Percentiles rank a stretch among this genome's conserved stretches.
phyloP scores from a whole-genome alignment of 345 rosid species.

The Populus simonii region DNA sequence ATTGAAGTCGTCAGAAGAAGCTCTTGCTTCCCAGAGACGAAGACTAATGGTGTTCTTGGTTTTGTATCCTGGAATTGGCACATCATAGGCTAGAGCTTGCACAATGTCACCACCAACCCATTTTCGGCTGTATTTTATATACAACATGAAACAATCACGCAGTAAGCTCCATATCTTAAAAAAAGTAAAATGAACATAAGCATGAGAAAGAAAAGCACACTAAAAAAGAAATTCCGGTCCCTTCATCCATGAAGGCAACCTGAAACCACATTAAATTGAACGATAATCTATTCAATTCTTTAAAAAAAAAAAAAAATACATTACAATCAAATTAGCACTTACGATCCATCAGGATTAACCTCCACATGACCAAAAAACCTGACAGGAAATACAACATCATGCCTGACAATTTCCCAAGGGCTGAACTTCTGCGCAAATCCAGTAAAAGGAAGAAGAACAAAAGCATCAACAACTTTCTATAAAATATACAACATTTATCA shows the following conservation, averaged over 20 bases:
- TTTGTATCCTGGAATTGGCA: conserved; percentile 90
- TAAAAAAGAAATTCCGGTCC: neutral
- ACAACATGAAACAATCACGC: conserved; percentile 15
- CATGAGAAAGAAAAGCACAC: conserved; percentile 1
- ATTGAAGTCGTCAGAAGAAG: conserved; percentile 66
- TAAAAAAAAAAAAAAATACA: neutral
- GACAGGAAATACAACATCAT: conserved; percentile 79
- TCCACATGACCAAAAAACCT: conserved; percentile 79
- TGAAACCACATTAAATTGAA: neutral
- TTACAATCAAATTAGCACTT: conserved; percentile 36
- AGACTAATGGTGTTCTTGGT: conserved; percentile 95
- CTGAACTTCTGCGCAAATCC: conserved; percentile 77
- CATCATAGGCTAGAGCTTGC: conserved; percentile 93
- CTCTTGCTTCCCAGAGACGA: conserved; percentile 98
- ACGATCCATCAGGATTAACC: conserved; percentile 79
- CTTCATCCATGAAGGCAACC: neutral
- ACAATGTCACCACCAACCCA: conserved; percentile 87
- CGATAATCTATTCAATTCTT: neutral
- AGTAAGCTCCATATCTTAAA: neutral
- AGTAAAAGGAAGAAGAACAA: conserved; percentile 23
- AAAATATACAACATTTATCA: neutral
- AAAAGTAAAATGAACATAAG: conserved; percentile 5
- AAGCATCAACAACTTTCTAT: neutral
- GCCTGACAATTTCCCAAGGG: conserved; percentile 99
- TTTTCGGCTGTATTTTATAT: conserved; percentile 50